phyloP scores from a whole-genome alignment of 1,284 basidiomycete species.

The Apiotrichum brassicae region DNA sequence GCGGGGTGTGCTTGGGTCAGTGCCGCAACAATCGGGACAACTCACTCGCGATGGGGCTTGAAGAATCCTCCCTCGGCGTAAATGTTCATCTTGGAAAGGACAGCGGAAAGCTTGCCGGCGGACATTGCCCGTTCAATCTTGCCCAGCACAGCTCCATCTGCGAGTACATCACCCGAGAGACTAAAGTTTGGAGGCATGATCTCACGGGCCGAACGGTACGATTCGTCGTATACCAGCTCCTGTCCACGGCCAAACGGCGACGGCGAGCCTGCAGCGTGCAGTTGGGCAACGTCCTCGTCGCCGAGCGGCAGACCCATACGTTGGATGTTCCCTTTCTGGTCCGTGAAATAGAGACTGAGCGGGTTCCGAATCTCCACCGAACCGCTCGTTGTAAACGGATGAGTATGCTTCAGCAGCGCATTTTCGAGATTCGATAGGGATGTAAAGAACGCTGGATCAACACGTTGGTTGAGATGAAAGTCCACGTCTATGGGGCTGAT shows the following conservation, averaged over 20 bases:
- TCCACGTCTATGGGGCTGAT: too few relatives aligned
- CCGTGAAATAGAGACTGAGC: neutral
- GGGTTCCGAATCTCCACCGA: neutral
- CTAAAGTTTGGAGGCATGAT: slow-evolving; percentile 19
- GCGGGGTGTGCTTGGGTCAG: slow-evolving; percentile 8
- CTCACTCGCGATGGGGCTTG: slow-evolving; percentile 21
- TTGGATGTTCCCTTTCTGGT: neutral
- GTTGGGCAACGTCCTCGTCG: too few relatives aligned
- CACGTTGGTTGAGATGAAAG: too few relatives aligned
- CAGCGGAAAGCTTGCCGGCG: slow-evolving; percentile 1
- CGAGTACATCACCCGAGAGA: slow-evolving; percentile 13
- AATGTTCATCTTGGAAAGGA: slow-evolving; percentile 16
- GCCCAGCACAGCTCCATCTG: slow-evolving; percentile 5
- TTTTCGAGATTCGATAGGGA: too few relatives aligned
- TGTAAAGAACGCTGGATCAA: too few relatives aligned
- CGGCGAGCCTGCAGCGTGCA: neutral
- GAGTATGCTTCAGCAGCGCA: neutral
- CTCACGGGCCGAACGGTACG: slow-evolving; percentile 20
- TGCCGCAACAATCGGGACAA: neutral
- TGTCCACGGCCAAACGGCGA: neutral
- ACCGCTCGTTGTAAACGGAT: neutral
- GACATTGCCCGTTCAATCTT: slow-evolving; percentile 1
- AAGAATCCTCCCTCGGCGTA: slow-evolving; percentile 20
- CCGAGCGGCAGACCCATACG: too few relatives aligned
- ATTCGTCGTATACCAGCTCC: slow-evolving; percentile 10